These are phyloP conservation scores for Ceratocystis smalleyi DNA, from an alignment of 2,329 filamentous ascomycete species.

Conservation along the genomic window DNA sequence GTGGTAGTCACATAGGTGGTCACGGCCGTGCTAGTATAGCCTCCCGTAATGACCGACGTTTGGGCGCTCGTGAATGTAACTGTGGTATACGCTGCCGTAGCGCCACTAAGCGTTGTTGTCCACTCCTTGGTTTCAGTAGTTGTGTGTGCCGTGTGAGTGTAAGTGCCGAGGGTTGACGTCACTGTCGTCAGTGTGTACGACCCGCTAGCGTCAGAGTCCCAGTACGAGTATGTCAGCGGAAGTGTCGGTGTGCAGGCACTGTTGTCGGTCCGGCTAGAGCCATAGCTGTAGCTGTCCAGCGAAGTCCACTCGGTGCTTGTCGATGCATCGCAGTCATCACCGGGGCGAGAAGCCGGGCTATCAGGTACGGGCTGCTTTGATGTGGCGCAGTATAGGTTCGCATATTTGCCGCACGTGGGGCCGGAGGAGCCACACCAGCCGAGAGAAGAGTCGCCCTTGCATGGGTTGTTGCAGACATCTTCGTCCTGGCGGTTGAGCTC, in stretches of 20 bases:
- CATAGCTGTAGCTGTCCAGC: conserved; percentile 10
- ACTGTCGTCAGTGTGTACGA: conserved; percentile 13
- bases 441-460: conserved; percentile 13
- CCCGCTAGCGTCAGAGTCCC: not conserved
- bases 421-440: conserved; percentile 15
- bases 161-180: conserved; percentile 13
- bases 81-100: conserved; percentile 12
- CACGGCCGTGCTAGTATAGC: conserved; percentile 13
- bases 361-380: conserved; percentile 2
- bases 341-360: not conserved
- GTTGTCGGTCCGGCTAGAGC: not conserved
- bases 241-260: not conserved
- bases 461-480: conserved; percentile 16
- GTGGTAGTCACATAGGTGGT: conserved; percentile 14
- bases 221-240: conserved; percentile 3
- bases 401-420: conserved; percentile 10
- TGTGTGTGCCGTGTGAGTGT: conserved; percentile 9
- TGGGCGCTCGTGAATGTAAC: conserved; percentile 13
- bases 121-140: conserved; percentile 6
- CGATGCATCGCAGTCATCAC: not conserved
- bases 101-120: conserved; percentile 15
- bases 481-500: conserved; percentile 15
- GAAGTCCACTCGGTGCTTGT: not conserved
- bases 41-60: conserved; percentile 5
- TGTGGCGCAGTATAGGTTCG: conserved; percentile 15